Evolutionary conservation across 2,329 filamentous ascomycete genomes (phyloP), one percentile per base, ranked within the genome.

Genomic region (Penicillium sp.): DNA sequence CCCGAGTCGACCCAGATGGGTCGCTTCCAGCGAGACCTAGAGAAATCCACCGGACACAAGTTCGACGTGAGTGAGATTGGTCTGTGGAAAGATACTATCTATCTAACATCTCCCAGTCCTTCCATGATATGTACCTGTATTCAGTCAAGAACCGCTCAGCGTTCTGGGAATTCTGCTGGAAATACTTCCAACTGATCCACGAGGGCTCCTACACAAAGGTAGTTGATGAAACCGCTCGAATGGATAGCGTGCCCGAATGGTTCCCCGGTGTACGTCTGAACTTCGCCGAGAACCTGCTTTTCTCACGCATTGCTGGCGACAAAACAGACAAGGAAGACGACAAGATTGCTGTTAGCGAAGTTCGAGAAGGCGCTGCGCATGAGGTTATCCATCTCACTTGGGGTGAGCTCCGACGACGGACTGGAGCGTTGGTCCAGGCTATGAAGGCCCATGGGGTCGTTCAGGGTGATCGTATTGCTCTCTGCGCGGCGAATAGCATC

Each of bases 281-380:
- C 61, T 91, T 83, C 63, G 84, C 87, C 5, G 87, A 94, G 70
- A 94, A 93, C 63, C 69, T 88, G 24, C 79, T 95, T 24, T 90
- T 80, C 71, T 77, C 77, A 1, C 33, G 71, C 72, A 13, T 39
- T 43, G 6, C 47, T n/a, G 46, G 64, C 65, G 3, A 63, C 68
- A 85, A 73, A 0, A 57, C 64, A 4, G 73, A 80, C 53, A 93
- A 93, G 65, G 85, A 87, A 57, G 85, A 91, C 55, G 67, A 65
- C 54, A 83, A 82, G 59, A 72, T 88, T 33, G 88, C 85, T 2
- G 63, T 87, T 32, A 89, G 84, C 0, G 83, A 88, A 66, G 79
- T 78, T 2, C 69, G 75, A 12, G 66, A 72, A 55, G 68, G 66
- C 3, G 61, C 58, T 2, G 56, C 61, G 5, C 61, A 67, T 47